phyloP scores from a whole-genome alignment of 2,329 filamentous ascomycete species.

The Colletotrichum eleusines region DNA sequence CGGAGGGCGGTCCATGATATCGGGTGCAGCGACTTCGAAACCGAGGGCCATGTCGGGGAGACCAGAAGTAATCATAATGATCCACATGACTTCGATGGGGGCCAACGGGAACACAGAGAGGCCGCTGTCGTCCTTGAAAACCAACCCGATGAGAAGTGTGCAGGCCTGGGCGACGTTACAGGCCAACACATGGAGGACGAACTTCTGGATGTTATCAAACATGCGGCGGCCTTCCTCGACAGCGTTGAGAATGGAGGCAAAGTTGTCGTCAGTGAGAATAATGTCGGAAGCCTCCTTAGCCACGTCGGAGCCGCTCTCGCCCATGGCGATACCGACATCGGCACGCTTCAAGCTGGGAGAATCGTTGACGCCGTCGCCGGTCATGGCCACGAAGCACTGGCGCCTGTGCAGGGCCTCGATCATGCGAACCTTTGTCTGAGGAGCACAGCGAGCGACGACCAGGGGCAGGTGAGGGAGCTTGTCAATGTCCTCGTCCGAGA shows the following conservation, averaged over 20 bases:
- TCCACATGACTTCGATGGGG: constrained; percentile 82
- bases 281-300: constrained; percentile 77
- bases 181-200: constrained; percentile 74
- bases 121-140: constrained; percentile 73
- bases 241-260: constrained; percentile 76
- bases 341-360: constrained; percentile 75
- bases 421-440: constrained; percentile 78
- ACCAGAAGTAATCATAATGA: constrained; percentile 82
- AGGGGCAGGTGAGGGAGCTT: constrained; percentile 70
- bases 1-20: constrained; percentile 77
- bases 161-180: constrained; percentile 78
- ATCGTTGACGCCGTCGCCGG: constrained; percentile 79
- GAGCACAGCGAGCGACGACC: constrained; percentile 75
- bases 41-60: constrained; percentile 82
- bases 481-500: constrained; percentile 74
- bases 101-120: constrained; percentile 79
- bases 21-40: constrained; percentile 75
- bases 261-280: constrained; percentile 79
- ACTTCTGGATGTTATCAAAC: constrained; percentile 82
- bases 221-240: constrained; percentile 79
- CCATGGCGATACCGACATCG: constrained; percentile 80
- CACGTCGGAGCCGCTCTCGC: constrained; percentile 75
- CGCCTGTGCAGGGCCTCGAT: constrained; percentile 76
- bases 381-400: constrained; percentile 76
- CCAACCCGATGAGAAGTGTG: constrained; percentile 76